Evolutionary conservation across 2,329 filamentous ascomycete species (phyloP).

Genomic region (Bipolaris cookei): DNA sequence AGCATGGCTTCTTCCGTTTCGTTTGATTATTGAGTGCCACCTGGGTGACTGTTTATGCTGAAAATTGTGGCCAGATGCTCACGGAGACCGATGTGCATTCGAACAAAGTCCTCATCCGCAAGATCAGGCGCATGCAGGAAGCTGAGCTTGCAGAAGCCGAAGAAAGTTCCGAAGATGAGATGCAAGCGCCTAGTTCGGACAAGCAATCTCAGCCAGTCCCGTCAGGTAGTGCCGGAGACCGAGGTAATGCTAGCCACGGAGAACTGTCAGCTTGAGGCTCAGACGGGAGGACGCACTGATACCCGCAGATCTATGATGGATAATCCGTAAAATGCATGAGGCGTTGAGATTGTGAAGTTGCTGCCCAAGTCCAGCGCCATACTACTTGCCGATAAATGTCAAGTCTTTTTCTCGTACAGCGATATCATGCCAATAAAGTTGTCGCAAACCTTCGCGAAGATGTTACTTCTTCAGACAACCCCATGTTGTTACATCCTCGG

Average conservation of each 20-base stretch:
- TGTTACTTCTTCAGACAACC: slow-evolving; percentile 3
- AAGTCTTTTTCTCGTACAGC: neutral
- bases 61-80: slow-evolving; percentile 35
- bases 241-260: slow-evolving; percentile 26
- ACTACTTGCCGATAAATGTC: neutral
- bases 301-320: slow-evolving; percentile 1
- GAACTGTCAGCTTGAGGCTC: slow-evolving; percentile 5
- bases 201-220: slow-evolving; percentile 18
- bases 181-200: slow-evolving; percentile 10
- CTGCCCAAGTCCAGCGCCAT: slow-evolving; percentile 1
- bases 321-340: neutral
- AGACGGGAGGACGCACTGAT: slow-evolving; percentile 8
- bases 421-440: slow-evolving; percentile 2
- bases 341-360: slow-evolving; percentile 1
- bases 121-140: slow-evolving; percentile 47
- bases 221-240: slow-evolving; percentile 29
- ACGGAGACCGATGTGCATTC: slow-evolving; percentile 36
- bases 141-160: slow-evolving; percentile 32
- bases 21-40: neutral
- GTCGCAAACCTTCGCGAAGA: neutral
- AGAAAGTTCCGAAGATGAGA: slow-evolving; percentile 37
- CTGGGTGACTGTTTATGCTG: neutral
- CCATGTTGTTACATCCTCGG: slow-evolving; percentile 3
- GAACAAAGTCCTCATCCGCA: slow-evolving; percentile 45
- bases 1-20: neutral